Evolutionary conservation across 768 basidiomycete species (phyloP), one percentile per base, ranked within the genome.

Genomic region (Clavulina sp.): DNA sequence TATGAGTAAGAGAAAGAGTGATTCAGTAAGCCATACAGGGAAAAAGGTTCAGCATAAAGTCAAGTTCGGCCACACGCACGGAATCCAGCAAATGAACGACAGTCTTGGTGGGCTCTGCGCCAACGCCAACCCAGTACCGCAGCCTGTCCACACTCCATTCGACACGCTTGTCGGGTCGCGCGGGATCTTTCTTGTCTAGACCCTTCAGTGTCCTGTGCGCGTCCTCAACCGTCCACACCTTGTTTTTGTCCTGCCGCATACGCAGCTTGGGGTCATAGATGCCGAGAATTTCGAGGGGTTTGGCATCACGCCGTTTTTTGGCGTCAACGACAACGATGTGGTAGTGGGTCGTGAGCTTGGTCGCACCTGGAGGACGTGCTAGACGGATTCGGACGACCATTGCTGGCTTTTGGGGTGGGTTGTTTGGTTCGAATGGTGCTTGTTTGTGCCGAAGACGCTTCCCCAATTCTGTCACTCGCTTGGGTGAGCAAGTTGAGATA

Each of bases 61-160:
- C n/a, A n/a, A n/a, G n/a, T n/a, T n/a, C n/a, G n/a, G n/a, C n/a
- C 36, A 54, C 41, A 71, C 83, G 60, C 59, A 89, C 93, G 72
- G 80, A 69, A 61, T 83, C 78, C 60, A 97, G 65, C 57, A 96
- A 60, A 59, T 73, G 79, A 36, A 81, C 75, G 3, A 84, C 86
- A 4, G 81, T 71, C 60, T 80, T 78, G 41, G 77, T 82, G 1
- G 93, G 93, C 54, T 74, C 64, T 31, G 93, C 93, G 0, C 91
- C 92, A 18, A 81, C 76, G 31, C 73, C 73, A 34, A 96, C 65
- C 93, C 93, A 97, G 61, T 85, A 88, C 53, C 73, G 73, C 63
- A 97, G 86, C 62, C 93, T 77, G 59, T 85, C 80, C 24, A 81
- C 80, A 64, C 88, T 89, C 91, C 92, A 96, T 58, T 81, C 75